Evolutionary conservation across 1,284 basidiomycete genomes (phyloP).

Genomic region (Cutaneotrichosporon sp.): DNA sequence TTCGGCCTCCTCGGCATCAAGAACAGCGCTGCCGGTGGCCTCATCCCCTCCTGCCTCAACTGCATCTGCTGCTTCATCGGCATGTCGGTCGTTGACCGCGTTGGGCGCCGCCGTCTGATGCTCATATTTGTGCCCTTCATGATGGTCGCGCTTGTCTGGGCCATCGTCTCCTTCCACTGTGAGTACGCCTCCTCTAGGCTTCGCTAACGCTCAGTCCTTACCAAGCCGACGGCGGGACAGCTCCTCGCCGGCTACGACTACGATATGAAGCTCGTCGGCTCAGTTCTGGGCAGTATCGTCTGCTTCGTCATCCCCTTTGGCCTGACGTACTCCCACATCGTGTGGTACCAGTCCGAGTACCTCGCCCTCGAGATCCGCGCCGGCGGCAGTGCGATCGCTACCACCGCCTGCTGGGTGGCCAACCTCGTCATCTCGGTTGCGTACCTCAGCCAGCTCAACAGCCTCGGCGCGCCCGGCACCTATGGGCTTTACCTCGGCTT

Average conservation of each 20-base stretch:
- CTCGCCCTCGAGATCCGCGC: constrained; percentile 44
- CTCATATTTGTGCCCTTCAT: constrained; percentile 31
- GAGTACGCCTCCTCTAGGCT: no score
- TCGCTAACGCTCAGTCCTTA: constrained; percentile 10
- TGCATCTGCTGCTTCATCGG: constrained; percentile 44
- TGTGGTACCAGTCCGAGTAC: constrained; percentile 48
- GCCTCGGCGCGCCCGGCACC: constrained; percentile 23
- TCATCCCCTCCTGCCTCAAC: constrained; percentile 49
- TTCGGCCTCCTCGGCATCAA: constrained; percentile 46
- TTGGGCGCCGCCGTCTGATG: constrained; percentile 26
- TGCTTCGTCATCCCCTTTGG: constrained; percentile 46
- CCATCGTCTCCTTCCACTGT: constrained; percentile 38
- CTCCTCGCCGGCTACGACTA: constrained; percentile 8
- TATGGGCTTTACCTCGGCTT: constrained; percentile 32
- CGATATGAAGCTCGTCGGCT: constrained; percentile 25
- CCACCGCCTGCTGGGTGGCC: constrained; percentile 28
- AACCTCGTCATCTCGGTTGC: constrained; percentile 33
- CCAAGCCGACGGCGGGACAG: constrained; percentile 14
- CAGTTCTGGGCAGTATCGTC: constrained; percentile 43
- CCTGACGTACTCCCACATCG: constrained; percentile 42
- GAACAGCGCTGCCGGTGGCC: constrained; percentile 44
- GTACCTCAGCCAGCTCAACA: constrained; percentile 28
- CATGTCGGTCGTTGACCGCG: constrained; percentile 32
- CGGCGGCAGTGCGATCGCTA: constrained; percentile 29
- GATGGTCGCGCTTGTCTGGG: constrained; percentile 38